Conservation (phyloP, 495 filamentous ascomycete species). For the Xylaria acuta region DNA sequence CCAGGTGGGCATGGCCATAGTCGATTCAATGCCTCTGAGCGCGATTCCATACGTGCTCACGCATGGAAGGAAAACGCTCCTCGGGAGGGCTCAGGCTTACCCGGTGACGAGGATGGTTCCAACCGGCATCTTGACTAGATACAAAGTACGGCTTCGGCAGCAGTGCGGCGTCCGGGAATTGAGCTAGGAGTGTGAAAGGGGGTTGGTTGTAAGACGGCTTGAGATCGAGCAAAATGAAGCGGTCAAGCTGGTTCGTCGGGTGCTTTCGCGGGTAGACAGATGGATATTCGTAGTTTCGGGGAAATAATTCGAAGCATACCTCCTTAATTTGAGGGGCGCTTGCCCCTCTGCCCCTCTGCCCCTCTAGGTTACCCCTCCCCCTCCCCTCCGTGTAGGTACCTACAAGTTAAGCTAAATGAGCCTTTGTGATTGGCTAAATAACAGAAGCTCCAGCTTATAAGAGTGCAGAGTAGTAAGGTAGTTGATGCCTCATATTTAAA, state of each 20-base stretch:
- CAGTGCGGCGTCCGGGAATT: not conserved
- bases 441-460: not conserved
- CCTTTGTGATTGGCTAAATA: not conserved
- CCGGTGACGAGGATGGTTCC: slow-evolving; percentile 91
- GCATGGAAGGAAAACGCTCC: slow-evolving; percentile 25
- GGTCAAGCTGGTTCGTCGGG: not conserved
- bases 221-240: slow-evolving; percentile 1
- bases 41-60: slow-evolving; percentile 8
- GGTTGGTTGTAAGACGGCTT: not conserved
- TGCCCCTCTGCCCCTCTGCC: slow-evolving; percentile 12
- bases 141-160: not conserved
- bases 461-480: too few species aligned
- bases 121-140: slow-evolving; percentile 66
- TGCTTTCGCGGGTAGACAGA: not conserved
- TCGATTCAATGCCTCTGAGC: not conserved
- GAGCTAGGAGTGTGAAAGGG: not conserved
- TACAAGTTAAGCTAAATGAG: not conserved
- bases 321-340: slow-evolving; percentile 11
- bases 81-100: slow-evolving; percentile 59
- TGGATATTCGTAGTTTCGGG: not conserved
- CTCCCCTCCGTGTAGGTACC: not conserved
- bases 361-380: not conserved
- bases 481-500: too few species aligned
- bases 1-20: slow-evolving; percentile 25
- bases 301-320: not conserved